Percentiles rank a stretch among this genome's conserved stretches.
Conservation (phyloP, 1,139 yeast genomes). For the Suhomyces taliae region DNA sequence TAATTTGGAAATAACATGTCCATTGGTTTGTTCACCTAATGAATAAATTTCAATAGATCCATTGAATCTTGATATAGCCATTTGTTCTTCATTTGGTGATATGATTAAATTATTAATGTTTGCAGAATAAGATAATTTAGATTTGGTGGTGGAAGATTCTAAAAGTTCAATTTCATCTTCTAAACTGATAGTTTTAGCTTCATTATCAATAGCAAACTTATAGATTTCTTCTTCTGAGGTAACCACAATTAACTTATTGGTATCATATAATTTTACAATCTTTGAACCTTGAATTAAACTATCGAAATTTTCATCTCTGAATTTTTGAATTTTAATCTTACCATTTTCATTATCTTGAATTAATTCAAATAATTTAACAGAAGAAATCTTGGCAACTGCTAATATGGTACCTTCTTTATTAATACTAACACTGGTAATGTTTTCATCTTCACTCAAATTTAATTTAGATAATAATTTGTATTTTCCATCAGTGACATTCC, state of each 20-base stretch:
- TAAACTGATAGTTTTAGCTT: slow-evolving; percentile 25
- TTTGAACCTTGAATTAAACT: slow-evolving; percentile 57
- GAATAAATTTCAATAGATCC: slow-evolving; percentile 63
- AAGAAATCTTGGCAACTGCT: slow-evolving; percentile 69
- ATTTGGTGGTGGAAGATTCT: slow-evolving; percentile 20
- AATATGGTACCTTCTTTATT: slow-evolving; percentile 65
- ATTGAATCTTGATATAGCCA: slow-evolving; percentile 60
- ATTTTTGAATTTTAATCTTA: slow-evolving; percentile 52
- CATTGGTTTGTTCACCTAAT: slow-evolving; percentile 15
- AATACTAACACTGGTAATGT: slow-evolving; percentile 69
- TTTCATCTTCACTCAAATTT: slow-evolving; percentile 73
- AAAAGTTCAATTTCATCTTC: slow-evolving; percentile 44
- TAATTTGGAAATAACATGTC: slow-evolving; percentile 47
- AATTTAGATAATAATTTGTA: slow-evolving; percentile 64
- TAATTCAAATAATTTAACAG: slow-evolving; percentile 69
- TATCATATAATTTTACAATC: slow-evolving; percentile 44
- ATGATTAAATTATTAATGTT: slow-evolving; percentile 54
- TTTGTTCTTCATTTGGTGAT: slow-evolving; percentile 40
- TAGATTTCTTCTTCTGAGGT: slow-evolving; percentile 68
- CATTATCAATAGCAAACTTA: slow-evolving; percentile 41
- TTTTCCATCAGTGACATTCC: slow-evolving; percentile 55
- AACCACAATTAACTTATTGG: slow-evolving; percentile 51
- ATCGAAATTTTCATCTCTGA: slow-evolving; percentile 52
- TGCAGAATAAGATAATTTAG: slow-evolving; percentile 35
- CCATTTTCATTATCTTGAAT: slow-evolving; percentile 15